These are phyloP conservation scores for Colletotrichum sp. DNA, from an alignment of 2,329 filamentous ascomycete species.

Conservation along the genomic window DNA sequence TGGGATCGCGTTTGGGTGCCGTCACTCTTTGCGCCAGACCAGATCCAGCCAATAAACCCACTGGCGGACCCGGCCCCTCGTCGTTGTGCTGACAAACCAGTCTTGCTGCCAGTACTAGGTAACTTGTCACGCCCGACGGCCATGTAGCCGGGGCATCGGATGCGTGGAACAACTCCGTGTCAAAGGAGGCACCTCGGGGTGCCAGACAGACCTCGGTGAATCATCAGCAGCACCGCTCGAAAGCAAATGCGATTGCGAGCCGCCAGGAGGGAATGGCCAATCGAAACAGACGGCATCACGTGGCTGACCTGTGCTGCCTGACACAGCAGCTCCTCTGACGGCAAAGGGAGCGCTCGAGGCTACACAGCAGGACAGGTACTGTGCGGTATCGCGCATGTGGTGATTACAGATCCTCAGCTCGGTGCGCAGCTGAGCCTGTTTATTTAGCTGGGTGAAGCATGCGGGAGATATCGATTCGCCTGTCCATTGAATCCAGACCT, in stretches of 20 bases:
- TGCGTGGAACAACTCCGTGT: background rate
- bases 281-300: background rate
- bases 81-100: slow-evolving; percentile 10
- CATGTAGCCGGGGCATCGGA: background rate
- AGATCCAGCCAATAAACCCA: background rate
- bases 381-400: background rate
- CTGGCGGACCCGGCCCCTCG: background rate
- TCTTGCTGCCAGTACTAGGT: background rate
- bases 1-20: background rate
- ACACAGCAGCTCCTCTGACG: background rate
- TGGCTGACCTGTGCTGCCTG: slow-evolving; percentile 4
- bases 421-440: background rate
- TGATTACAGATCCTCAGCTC: background rate
- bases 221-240: background rate
- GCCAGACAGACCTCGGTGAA: background rate
- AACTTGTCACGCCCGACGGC: background rate
- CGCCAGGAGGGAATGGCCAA: background rate
- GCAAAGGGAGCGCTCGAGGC: background rate
- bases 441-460: background rate
- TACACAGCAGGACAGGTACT: background rate
- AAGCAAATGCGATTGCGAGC: background rate
- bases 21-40: background rate
- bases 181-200: background rate
- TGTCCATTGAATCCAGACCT: background rate
- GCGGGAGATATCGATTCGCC: background rate